Percentiles rank a stretch among this genome's conserved stretches.
Evolutionary conservation across 2,329 filamentous ascomycete genomes (phyloP).

Genomic region (Pyricularia grisea): DNA sequence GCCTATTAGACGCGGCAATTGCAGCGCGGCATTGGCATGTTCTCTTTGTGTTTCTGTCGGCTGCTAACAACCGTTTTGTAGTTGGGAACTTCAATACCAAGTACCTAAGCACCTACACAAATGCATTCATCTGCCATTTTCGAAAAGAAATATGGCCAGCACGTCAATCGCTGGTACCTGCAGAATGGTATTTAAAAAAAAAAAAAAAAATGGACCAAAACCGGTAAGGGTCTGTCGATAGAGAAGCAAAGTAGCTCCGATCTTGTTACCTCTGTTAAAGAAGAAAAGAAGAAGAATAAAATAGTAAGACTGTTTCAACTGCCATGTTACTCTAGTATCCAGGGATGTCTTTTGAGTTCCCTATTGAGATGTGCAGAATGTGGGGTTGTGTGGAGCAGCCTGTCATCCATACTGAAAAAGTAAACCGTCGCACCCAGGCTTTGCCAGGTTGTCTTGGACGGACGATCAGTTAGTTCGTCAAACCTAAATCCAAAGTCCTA

Average conservation of each 20-base stretch:
- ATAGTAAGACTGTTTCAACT: no score
- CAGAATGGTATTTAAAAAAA: background rate
- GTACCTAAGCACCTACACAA: no score
- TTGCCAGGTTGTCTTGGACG: background rate
- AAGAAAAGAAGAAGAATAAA: no score
- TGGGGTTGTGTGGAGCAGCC: background rate
- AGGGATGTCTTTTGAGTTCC: background rate
- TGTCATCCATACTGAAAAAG: background rate
- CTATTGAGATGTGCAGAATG: background rate
- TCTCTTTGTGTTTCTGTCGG: background rate
- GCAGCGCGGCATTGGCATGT: background rate
- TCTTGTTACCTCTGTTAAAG: background rate
- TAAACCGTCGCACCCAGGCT: background rate
- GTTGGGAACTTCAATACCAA: background rate
- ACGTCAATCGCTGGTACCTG: background rate
- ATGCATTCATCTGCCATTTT: background rate
- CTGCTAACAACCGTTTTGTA: background rate
- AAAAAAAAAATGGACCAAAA: no score
- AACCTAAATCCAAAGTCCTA: background rate
- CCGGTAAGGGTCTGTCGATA: background rate
- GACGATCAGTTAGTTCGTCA: background rate
- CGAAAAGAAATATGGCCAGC: background rate
- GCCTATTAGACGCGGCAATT: background rate
- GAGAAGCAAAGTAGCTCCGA: background rate
- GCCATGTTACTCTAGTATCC: no score